A percentile compares a stretch with the other conserved stretches of the same genome.
These are phyloP conservation scores for Dactylellina leptospora DNA, from an alignment of 2,329 filamentous ascomycete species.

Conservation along the genomic window DNA sequence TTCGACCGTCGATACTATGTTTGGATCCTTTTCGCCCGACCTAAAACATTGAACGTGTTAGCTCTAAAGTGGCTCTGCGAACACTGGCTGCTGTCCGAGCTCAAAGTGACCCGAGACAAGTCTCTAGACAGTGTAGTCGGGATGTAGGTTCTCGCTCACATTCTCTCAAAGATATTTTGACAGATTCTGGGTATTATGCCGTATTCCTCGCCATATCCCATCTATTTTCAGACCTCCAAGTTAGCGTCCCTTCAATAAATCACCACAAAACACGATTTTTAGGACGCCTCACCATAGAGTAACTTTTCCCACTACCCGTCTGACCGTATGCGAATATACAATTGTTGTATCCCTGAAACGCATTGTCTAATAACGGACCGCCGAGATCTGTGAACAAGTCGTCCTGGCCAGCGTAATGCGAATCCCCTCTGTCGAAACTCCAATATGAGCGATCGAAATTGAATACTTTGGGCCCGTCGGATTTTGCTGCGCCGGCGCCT, in stretches of 20 bases:
- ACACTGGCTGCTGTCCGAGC: slow-evolving; percentile 1
- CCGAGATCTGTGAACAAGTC: slow-evolving; percentile 89
- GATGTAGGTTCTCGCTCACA: slow-evolving; percentile 60
- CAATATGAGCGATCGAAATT: slow-evolving; percentile 98
- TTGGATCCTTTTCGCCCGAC: slow-evolving; percentile 71
- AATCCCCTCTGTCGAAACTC: slow-evolving; percentile 87
- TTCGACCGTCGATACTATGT: slow-evolving; percentile 88
- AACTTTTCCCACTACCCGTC: slow-evolving; percentile 97
- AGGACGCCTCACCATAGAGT: slow-evolving; percentile 72
- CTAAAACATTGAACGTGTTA: slow-evolving; percentile 54
- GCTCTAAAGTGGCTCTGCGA: slow-evolving; percentile 1
- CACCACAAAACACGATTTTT: background rate
- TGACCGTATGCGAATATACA: slow-evolving; percentile 99
- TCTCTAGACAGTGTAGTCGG: background rate
- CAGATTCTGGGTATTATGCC: slow-evolving; percentile 98
- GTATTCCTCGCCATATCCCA: slow-evolving; percentile 95
- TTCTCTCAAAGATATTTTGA: slow-evolving; percentile 94
- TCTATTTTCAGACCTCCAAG: slow-evolving; percentile 63
- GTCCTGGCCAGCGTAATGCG: slow-evolving; percentile 84
- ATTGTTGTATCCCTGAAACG: slow-evolving; percentile 98
- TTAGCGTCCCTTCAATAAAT: slow-evolving; percentile 16
- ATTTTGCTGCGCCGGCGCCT: slow-evolving; percentile 68
- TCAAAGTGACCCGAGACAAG: background rate
- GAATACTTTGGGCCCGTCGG: slow-evolving; percentile 80
- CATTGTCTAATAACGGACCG: slow-evolving; percentile 91